A percentile compares a stretch with the other conserved stretches of the same genome.
Conservation (phyloP, 176 grass and related monocot species). For the Cenchrus americanus region DNA sequence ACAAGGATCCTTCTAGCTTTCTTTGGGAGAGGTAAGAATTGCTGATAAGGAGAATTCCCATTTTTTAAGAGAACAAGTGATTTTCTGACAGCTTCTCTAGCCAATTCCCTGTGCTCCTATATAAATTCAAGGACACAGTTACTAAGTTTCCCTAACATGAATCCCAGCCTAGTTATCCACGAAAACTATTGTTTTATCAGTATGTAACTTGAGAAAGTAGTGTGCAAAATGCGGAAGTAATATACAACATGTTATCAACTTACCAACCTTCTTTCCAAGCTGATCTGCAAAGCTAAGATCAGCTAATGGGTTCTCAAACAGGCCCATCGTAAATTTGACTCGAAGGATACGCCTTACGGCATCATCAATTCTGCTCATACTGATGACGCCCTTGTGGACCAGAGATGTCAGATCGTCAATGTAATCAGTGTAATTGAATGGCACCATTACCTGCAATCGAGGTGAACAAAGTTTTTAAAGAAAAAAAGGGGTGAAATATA, state of each 20-base stretch:
- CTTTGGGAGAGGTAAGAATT: conserved; percentile 84
- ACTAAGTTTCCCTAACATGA: conserved; percentile 26
- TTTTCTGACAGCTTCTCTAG: conserved; percentile 97
- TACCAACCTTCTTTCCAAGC: conserved; percentile 90
- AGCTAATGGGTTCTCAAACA: conserved; percentile 88
- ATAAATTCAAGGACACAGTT: conserved; percentile 31
- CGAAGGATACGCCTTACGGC: conserved; percentile 87
- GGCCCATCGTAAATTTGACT: conserved; percentile 97
- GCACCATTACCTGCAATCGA: conserved; percentile 76
- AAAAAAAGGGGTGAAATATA: neutral
- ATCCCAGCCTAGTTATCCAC: conserved; percentile 15
- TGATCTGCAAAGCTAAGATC: conserved; percentile 88
- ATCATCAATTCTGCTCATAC: conserved; percentile 89
- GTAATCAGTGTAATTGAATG: conserved; percentile 77
- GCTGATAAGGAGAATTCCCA: conserved; percentile 63
- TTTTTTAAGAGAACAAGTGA: conserved; percentile 96
- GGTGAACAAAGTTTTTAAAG: neutral
- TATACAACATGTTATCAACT: conserved; percentile 3
- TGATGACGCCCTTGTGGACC: conserved; percentile 71
- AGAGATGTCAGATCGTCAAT: conserved; percentile 76
- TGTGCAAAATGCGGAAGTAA: conserved; percentile 6
- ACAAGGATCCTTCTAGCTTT: conserved; percentile 90
- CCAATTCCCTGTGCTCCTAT: conserved; percentile 96
- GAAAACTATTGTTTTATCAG: neutral
- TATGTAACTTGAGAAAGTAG: neutral